A percentile compares a stretch with the other conserved stretches of the same genome.
Conservation (phyloP, 2,329 filamentous ascomycete species). For the Ilyonectria robusta region DNA sequence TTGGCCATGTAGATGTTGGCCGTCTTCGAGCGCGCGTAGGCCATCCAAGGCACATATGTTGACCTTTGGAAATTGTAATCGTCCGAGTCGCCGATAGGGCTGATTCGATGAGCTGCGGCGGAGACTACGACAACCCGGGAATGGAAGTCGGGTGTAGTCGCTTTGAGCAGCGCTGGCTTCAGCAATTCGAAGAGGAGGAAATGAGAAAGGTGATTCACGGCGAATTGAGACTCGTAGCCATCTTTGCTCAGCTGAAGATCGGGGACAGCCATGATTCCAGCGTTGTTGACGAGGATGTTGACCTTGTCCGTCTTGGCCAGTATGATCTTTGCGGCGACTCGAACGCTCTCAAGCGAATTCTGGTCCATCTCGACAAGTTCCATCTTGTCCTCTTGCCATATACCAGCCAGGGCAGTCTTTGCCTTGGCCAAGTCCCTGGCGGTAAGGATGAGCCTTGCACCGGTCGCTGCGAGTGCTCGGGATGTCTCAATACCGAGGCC, state of each 20-base stretch:
- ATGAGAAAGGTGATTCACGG: conserved; percentile 45
- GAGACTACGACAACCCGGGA: conserved; percentile 64
- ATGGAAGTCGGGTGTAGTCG: conserved; percentile 54
- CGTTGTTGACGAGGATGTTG: conserved; percentile 60
- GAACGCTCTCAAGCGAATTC: conserved; percentile 38
- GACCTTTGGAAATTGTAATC: conserved; percentile 35
- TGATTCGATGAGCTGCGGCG: conserved; percentile 55
- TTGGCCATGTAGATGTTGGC: conserved; percentile 40
- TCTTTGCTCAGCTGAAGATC: conserved; percentile 35
- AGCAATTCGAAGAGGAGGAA: conserved; percentile 55
- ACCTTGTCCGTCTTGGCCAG: conserved; percentile 48
- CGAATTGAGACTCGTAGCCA: conserved; percentile 46
- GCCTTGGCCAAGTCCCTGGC: conserved; percentile 21
- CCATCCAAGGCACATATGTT: conserved; percentile 28
- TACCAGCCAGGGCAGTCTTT: conserved; percentile 5
- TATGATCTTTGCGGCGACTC: conserved; percentile 50
- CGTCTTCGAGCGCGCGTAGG: conserved; percentile 39
- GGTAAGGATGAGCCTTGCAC: conserved; percentile 13
- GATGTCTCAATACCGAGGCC: conserved; percentile 22
- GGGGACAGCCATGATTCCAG: conserved; percentile 56
- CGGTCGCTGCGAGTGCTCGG: conserved; percentile 15
- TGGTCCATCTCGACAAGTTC: conserved; percentile 28
- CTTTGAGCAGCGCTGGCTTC: conserved; percentile 57
- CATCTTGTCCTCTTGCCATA: conserved; percentile 19
- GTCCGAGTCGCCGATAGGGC: conserved; percentile 30